Percentiles rank a stretch among this genome's conserved stretches.
phyloP scores from a whole-genome alignment of 257 asterid species.

The Gentiana dahurica region DNA sequence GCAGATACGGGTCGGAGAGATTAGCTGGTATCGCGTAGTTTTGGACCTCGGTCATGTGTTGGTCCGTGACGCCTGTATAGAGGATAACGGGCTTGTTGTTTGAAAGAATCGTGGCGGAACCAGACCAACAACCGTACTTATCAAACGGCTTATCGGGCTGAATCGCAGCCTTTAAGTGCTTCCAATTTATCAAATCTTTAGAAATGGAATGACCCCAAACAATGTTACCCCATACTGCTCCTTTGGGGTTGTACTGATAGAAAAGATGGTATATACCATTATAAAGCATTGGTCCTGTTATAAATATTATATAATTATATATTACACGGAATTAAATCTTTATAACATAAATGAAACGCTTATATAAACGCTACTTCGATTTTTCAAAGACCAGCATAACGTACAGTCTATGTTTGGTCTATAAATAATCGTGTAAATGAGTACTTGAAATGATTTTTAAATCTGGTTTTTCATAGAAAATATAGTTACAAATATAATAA shows the following conservation, averaged over 20 bases:
- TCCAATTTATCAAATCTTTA: slow-evolving; percentile 15
- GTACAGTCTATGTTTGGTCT: no score
- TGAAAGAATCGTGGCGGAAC: slow-evolving; percentile 16
- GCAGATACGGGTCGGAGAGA: slow-evolving; percentile 11
- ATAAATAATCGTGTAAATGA: no score
- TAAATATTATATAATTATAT: no score
- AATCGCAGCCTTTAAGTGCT: slow-evolving; percentile 9
- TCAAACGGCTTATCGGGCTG: slow-evolving; percentile 12
- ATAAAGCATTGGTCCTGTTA: slow-evolving; percentile 17
- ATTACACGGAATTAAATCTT: no score
- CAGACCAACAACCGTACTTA: slow-evolving; percentile 15
- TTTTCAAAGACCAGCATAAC: no score
- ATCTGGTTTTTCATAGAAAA: no score
- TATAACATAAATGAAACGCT: no score
- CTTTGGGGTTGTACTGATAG: slow-evolving; percentile 19
- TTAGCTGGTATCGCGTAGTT: slow-evolving; percentile 19
- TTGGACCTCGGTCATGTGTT: slow-evolving; percentile 11
- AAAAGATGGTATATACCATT: slow-evolving; percentile 19
- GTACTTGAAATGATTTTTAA: no score
- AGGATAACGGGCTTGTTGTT: slow-evolving; percentile 17
- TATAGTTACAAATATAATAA: no score
- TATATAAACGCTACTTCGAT: no score
- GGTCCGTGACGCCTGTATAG: slow-evolving; percentile 14
- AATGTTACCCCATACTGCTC: slow-evolving; percentile 18
- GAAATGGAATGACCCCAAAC: slow-evolving; percentile 24